phyloP scores from a whole-genome alignment of 2,329 filamentous ascomycete species.

The Ascochyta fabae region DNA sequence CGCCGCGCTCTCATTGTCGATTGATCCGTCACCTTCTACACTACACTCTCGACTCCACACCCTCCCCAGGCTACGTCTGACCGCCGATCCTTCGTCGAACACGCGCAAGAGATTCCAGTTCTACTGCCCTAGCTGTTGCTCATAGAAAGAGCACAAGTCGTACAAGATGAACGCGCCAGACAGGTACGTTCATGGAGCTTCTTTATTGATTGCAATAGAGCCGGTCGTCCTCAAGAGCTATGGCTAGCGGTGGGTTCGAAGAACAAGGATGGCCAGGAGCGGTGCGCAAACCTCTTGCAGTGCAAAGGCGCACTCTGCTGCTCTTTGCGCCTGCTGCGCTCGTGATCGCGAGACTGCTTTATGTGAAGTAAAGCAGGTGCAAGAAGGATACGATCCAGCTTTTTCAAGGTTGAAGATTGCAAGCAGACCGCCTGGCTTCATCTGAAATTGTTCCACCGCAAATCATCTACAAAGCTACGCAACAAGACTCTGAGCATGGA shows the following conservation, averaged over 20 bases:
- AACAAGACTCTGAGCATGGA: not conserved
- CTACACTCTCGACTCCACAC: not conserved
- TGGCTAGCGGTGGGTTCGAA: not conserved
- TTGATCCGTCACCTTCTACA: not conserved
- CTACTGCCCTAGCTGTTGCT: not conserved
- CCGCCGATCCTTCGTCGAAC: not conserved
- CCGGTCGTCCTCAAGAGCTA: not conserved
- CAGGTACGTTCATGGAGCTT: slow-evolving; percentile 32
- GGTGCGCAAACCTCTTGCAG: not conserved
- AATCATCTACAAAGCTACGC: not conserved
- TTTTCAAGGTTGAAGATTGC: not conserved
- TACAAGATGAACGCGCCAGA: slow-evolving; percentile 49
- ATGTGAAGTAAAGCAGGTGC: not conserved
- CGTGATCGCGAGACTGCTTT: not conserved
- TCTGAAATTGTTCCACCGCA: not conserved
- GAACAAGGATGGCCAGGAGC: not conserved
- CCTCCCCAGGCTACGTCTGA: not conserved
- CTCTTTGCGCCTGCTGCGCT: slow-evolving; percentile 1
- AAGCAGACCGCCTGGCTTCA: too few relatives aligned
- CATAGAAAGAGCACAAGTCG: slow-evolving; percentile 10
- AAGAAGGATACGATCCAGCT: too few relatives aligned
- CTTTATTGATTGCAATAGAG: not conserved
- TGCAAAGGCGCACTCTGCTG: not conserved
- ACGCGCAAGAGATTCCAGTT: slow-evolving; percentile 2
- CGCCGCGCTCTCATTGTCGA: slow-evolving; percentile 4